Conservation (phyloP, 2,329 filamentous ascomycete genomes). For the Metarhizium guizhouense region DNA sequence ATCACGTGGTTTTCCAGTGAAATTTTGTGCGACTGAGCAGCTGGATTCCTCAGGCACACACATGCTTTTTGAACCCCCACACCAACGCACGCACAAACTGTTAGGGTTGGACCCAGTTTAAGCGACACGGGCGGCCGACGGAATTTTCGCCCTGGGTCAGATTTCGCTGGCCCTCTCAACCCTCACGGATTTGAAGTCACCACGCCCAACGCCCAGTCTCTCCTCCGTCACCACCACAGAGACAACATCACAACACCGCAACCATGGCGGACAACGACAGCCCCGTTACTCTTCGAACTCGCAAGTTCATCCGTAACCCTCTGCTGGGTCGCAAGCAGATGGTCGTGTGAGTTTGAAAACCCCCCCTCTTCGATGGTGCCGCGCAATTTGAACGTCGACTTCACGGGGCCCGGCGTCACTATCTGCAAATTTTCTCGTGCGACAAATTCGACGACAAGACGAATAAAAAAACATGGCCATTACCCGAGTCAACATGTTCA, state of each 20-base stretch:
- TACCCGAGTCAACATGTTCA: no score
- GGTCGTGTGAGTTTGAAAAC: slow-evolving; percentile 74
- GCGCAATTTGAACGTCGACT: slow-evolving; percentile 3
- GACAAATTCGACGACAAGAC: neutral
- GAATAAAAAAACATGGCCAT: neutral
- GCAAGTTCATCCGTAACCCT: slow-evolving; percentile 99
- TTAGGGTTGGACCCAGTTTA: slow-evolving; percentile 40
- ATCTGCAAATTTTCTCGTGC: neutral
- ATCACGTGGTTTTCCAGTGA: neutral
- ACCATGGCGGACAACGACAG: slow-evolving; percentile 82
- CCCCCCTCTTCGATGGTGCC: neutral
- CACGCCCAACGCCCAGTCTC: slow-evolving; percentile 19
- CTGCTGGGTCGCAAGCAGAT: slow-evolving; percentile 98
- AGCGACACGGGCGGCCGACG: slow-evolving; percentile 25
- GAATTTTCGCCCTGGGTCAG: slow-evolving; percentile 26
- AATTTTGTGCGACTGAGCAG: neutral
- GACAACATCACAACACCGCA: slow-evolving; percentile 36
- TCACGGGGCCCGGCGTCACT: neutral
- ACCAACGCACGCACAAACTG: slow-evolving; percentile 7
- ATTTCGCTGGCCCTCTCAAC: slow-evolving; percentile 16
- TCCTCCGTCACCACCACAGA: slow-evolving; percentile 23
- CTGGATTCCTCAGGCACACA: neutral
- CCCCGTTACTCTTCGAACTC: slow-evolving; percentile 83
- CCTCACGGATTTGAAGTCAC: slow-evolving; percentile 20
- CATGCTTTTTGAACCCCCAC: neutral